These are phyloP conservation scores for Cutaneotrichosporon cutaneum DNA, from an alignment of 1,284 basidiomycete genomes.

Conservation along the genomic window DNA sequence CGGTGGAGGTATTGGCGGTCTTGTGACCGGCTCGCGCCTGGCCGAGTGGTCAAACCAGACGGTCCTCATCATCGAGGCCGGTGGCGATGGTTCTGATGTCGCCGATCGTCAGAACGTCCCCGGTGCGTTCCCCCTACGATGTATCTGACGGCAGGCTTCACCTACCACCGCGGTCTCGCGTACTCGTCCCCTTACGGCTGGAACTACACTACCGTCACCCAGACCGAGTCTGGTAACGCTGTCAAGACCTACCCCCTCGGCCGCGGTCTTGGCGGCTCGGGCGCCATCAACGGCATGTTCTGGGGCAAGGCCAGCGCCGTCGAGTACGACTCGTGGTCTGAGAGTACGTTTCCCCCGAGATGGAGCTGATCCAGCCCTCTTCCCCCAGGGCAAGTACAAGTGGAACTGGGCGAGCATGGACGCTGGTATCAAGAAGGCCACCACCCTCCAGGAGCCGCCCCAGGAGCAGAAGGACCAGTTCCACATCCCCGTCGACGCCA, in stretches of 20 bases:
- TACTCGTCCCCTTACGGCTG: constrained; percentile 62
- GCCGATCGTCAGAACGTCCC: constrained; percentile 53
- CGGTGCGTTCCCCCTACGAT: constrained; percentile 44
- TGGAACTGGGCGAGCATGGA: constrained; percentile 44
- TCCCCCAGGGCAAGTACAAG: constrained; percentile 42
- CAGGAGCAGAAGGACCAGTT: constrained; percentile 39
- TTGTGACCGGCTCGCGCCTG: constrained; percentile 68
- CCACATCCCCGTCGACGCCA: constrained; percentile 50
- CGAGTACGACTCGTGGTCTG: constrained; percentile 55
- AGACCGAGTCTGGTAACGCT: constrained; percentile 29
- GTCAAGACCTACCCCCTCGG: constrained; percentile 60
- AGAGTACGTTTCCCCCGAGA: constrained; percentile 11
- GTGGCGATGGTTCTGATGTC: constrained; percentile 61
- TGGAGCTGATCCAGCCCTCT: constrained; percentile 33
- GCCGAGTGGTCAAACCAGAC: constrained; percentile 65
- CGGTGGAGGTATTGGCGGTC: constrained; percentile 68
- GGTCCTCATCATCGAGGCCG: constrained; percentile 71
- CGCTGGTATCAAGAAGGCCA: constrained; percentile 35
- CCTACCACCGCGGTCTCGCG: constrained; percentile 45
- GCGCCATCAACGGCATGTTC: constrained; percentile 72
- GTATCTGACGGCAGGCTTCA: constrained; percentile 38
- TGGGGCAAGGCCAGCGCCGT: constrained; percentile 50
- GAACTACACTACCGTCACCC: constrained; percentile 60
- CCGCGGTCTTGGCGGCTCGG: constrained; percentile 67
- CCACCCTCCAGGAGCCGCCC: constrained; percentile 47